These are phyloP conservation scores for Lentinula detonsa DNA, from an alignment of 768 basidiomycete genomes.

Conservation along the genomic window DNA sequence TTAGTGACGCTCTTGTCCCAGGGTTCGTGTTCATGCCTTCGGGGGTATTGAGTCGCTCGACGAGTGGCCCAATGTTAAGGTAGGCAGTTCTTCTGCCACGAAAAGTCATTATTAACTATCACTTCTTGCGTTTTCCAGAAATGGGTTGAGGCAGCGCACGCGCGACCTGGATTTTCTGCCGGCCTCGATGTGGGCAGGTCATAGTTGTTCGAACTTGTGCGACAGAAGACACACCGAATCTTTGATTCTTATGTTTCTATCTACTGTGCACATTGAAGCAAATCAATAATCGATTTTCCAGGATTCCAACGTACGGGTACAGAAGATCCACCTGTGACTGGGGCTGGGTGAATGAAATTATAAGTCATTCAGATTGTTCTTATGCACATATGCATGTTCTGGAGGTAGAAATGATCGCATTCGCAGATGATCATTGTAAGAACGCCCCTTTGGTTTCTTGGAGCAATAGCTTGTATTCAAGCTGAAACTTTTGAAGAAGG, in stretches of 20 bases:
- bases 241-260: background rate
- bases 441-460: slow-evolving; percentile 22
- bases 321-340: no score
- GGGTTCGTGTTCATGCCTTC: slow-evolving; percentile 46
- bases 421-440: slow-evolving; percentile 12
- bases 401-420: no score
- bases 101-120: background rate
- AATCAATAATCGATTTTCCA: no score
- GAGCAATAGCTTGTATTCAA: slow-evolving; percentile 18
- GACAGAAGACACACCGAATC: no score
- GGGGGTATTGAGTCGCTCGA: slow-evolving; percentile 53
- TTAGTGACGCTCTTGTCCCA: slow-evolving; percentile 17
- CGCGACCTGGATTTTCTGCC: slow-evolving; percentile 7
- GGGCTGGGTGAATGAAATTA: no score
- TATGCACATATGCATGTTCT: background rate
- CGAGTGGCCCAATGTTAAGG: slow-evolving; percentile 61
- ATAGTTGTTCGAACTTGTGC: background rate
- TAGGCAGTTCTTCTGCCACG: slow-evolving; percentile 8
- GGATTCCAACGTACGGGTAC: no score
- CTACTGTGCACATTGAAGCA: no score
- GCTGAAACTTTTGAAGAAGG: slow-evolving; percentile 16
- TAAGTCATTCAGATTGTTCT: no score
- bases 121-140: slow-evolving; percentile 8
- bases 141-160: slow-evolving; percentile 16
- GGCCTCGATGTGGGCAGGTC: slow-evolving; percentile 1